Evolutionary conservation across 108 stramenopile species (phyloP).

Genomic region (Phaeodactylum tricornutum): DNA sequence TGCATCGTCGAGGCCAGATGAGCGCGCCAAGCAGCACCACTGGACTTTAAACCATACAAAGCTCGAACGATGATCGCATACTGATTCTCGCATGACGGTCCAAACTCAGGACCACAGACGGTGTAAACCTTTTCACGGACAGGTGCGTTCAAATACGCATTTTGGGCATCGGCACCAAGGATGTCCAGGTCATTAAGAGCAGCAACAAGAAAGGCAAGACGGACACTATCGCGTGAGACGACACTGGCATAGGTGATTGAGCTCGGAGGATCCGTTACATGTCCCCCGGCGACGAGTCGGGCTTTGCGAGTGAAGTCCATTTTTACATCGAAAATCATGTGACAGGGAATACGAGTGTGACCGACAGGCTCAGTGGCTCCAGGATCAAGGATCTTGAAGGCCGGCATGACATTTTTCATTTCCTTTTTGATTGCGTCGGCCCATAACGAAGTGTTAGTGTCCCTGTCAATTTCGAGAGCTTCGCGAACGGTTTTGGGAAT

Average conservation of each 20-base stretch:
- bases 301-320: conserved; percentile 30
- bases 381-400: conserved; percentile 23
- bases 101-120: conserved; percentile 24
- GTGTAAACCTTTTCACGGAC: conserved; percentile 19
- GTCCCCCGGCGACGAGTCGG: conserved; percentile 29
- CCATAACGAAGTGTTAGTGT: conserved; percentile 34
- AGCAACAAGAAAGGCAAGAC: conserved; percentile 15
- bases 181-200: conserved; percentile 30
- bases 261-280: conserved; percentile 19
- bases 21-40: conserved; percentile 12
- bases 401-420: conserved; percentile 26
- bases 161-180: conserved; percentile 20
- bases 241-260: conserved; percentile 37
- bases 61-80: conserved; percentile 14
- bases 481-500: conserved; percentile 20
- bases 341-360: neutral
- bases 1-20: conserved; percentile 4
- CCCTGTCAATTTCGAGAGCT: conserved; percentile 28
- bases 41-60: conserved; percentile 34
- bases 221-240: conserved; percentile 29
- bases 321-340: conserved; percentile 43
- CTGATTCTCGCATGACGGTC: conserved; percentile 7
- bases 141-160: conserved; percentile 34
- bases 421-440: conserved; percentile 30
- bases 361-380: conserved; percentile 8